Evolutionary conservation across 2,329 filamentous ascomycete species (phyloP).

Genomic region (Cladosporium sp.): DNA sequence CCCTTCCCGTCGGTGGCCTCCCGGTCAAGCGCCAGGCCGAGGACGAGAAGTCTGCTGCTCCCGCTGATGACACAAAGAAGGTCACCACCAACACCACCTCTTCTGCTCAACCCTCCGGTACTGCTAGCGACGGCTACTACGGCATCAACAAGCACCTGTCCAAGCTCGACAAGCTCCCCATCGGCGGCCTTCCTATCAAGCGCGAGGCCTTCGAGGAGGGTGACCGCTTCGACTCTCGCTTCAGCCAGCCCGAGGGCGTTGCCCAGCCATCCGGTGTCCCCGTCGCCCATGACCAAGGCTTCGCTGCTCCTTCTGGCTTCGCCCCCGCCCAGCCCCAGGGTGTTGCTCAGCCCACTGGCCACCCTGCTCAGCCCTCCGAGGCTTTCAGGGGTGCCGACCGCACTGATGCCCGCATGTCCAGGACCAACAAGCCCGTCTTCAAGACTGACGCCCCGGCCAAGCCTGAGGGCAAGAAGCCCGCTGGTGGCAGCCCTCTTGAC

Average conservation of each 20-base stretch:
- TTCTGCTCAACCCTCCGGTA: background rate
- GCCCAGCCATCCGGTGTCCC: background rate
- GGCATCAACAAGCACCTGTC: conserved; percentile 9
- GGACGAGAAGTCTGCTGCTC: background rate
- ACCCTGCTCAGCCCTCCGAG: background rate
- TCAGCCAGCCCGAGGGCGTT: background rate
- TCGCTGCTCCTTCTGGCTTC: background rate
- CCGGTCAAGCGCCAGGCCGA: background rate
- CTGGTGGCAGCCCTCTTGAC: conserved; percentile 1
- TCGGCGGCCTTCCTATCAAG: conserved; percentile 4
- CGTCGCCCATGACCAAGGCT: background rate
- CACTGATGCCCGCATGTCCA: background rate
- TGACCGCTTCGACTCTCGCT: background rate
- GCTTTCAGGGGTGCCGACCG: background rate
- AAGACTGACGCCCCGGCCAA: background rate
- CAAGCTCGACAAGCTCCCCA: background rate
- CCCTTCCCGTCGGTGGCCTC: background rate
- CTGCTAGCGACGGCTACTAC: background rate
- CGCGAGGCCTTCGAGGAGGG: background rate
- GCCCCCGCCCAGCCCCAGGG: background rate
- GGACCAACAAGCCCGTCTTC: background rate
- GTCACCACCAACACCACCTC: background rate
- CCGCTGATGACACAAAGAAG: background rate
- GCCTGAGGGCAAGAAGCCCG: background rate
- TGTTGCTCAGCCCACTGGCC: background rate